These are phyloP conservation scores for Bryopsis sp. DNA, from an alignment of 139 green algal genomes.

Conservation along the genomic window DNA sequence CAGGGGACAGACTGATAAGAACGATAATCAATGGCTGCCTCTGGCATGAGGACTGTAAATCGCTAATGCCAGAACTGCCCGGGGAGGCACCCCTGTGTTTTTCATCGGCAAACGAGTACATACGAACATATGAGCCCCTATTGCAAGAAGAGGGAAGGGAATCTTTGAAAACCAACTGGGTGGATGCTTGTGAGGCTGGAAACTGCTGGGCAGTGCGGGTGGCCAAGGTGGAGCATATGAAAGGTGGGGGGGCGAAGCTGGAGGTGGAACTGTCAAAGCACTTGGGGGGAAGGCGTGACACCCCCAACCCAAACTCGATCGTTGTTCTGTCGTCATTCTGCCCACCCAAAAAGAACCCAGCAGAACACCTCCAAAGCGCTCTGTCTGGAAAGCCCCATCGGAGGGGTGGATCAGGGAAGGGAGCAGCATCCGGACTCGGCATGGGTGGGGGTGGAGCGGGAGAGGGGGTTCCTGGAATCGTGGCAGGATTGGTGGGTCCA, in stretches of 20 bases:
- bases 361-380: background rate
- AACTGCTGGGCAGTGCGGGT: slow-evolving; percentile 25
- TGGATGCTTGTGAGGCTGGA: slow-evolving; percentile 31
- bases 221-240: slow-evolving; percentile 27
- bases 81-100: background rate
- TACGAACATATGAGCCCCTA: slow-evolving; percentile 59
- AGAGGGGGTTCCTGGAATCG: background rate
- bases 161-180: slow-evolving; percentile 33
- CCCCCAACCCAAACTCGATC: background rate
- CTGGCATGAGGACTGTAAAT: background rate
- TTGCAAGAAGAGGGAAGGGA: slow-evolving; percentile 73
- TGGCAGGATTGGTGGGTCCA: background rate
- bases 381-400: background rate
- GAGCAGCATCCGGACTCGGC: background rate
- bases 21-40: too few relatives aligned
- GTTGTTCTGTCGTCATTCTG: slow-evolving; percentile 6
- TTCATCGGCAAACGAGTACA: slow-evolving; percentile 41
- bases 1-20: too few relatives aligned
- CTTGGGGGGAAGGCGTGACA: background rate
- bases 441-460: background rate
- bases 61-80: background rate
- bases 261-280: background rate
- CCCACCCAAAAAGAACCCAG: background rate
- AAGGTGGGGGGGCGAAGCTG: slow-evolving; percentile 24
- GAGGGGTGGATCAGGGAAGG: background rate